Evolutionary conservation across 2,329 filamentous ascomycete genomes (phyloP).

Genomic region (Colletotrichum lentis): DNA sequence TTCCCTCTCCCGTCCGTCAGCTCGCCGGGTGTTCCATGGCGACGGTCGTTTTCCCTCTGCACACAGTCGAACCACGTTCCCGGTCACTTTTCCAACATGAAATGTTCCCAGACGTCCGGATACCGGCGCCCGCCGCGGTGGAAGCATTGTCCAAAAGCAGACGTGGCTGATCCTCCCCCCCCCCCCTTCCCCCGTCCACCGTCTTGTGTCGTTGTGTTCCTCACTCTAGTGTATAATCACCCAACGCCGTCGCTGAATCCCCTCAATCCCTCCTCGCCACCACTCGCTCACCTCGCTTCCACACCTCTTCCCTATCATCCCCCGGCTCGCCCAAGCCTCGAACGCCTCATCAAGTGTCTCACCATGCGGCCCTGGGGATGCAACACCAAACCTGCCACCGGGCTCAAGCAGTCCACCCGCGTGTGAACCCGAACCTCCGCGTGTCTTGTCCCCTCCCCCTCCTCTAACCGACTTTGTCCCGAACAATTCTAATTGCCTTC

Average conservation of each 20-base stretch:
- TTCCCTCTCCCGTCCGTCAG: background rate
- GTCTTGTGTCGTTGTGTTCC: background rate
- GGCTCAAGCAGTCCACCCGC: background rate
- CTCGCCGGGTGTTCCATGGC: constrained; percentile 3
- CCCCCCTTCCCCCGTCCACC: no score
- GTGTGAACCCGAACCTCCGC: constrained; percentile 4
- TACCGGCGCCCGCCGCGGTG: constrained; percentile 13
- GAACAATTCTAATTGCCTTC: constrained; percentile 2
- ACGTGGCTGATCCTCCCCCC: background rate
- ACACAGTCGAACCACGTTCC: background rate
- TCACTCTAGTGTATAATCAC: background rate
- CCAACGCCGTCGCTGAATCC: background rate
- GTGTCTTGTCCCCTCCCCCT: background rate
- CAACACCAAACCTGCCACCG: constrained; percentile 18
- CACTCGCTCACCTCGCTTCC: background rate
- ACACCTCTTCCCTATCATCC: background rate
- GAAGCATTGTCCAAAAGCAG: constrained; percentile 9
- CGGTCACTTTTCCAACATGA: background rate
- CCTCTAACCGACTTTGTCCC: background rate
- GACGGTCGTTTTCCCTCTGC: background rate
- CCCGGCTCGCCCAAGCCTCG: background rate
- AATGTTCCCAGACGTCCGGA: background rate
- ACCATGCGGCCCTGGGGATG: constrained; percentile 13
- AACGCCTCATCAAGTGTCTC: constrained; percentile 30
- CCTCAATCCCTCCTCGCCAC: no score